Percentiles rank a stretch among this genome's conserved stretches.
Evolutionary conservation across 2,329 filamentous ascomycete genomes (phyloP).

Genomic region (Aphanocladium album): DNA sequence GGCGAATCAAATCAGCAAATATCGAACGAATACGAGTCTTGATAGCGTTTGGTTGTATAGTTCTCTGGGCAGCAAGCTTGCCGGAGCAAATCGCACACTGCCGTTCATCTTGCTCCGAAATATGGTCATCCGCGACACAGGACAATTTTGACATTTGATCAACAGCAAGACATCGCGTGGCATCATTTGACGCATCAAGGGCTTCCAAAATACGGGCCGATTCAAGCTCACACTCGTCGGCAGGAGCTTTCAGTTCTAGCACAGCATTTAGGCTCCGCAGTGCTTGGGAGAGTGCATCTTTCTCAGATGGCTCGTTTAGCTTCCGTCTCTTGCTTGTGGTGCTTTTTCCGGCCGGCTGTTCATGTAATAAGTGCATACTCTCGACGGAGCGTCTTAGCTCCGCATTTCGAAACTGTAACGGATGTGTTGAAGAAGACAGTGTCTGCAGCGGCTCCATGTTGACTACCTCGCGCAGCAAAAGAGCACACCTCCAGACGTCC

Average conservation of each 20-base stretch:
- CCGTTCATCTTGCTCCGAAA: background rate
- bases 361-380: slow-evolving; percentile 24
- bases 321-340: background rate
- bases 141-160: slow-evolving; percentile 8
- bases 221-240: background rate
- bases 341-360: background rate
- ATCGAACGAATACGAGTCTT: slow-evolving; percentile 38
- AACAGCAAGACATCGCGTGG: slow-evolving; percentile 3
- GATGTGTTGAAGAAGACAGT: slow-evolving; percentile 7
- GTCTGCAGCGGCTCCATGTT: background rate
- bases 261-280: background rate
- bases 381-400: slow-evolving; percentile 26
- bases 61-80: background rate
- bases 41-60: background rate
- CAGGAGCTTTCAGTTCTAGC: background rate
- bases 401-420: slow-evolving; percentile 18
- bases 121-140: background rate
- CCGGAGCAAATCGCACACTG: slow-evolving; percentile 3
- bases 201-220: background rate
- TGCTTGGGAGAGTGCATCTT: background rate
- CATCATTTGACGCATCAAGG: background rate
- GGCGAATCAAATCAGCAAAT: slow-evolving; percentile 43
- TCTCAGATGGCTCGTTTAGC: background rate
- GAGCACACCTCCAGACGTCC: slow-evolving; percentile 30
- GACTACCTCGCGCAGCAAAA: slow-evolving; percentile 7